Evolutionary conservation across 2,329 filamentous ascomycete genomes (phyloP).

Genomic region (Pyrenophora graminea): DNA sequence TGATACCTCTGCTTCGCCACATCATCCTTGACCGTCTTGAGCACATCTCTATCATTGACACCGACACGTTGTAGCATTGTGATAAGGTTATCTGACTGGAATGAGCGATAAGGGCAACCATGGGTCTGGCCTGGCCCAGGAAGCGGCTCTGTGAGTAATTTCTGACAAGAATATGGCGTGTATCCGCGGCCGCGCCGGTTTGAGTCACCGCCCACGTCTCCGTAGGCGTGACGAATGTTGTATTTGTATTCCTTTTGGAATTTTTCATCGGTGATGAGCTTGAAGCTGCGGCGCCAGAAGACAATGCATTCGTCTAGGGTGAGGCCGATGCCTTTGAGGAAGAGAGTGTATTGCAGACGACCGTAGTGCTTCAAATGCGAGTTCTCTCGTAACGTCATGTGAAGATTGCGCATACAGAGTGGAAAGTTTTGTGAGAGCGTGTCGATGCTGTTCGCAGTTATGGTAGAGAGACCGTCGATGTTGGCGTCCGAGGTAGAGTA

Average conservation of each 20-base stretch:
- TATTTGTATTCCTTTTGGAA: conserved; percentile 99
- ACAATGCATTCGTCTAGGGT: conserved; percentile 87
- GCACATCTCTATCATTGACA: conserved; percentile 73
- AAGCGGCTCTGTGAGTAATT: conserved; percentile 86
- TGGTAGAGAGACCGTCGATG: conserved; percentile 75
- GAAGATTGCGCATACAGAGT: conserved; percentile 91
- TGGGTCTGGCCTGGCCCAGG: conserved; percentile 87
- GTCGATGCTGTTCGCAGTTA: conserved; percentile 67
- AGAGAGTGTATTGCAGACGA: conserved; percentile 91
- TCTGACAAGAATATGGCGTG: conserved; percentile 90
- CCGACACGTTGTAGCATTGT: conserved; percentile 76
- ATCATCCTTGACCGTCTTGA: conserved; percentile 84
- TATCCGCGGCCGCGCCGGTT: conserved; percentile 88
- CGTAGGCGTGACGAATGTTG: conserved; percentile 93
- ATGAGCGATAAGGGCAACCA: conserved; percentile 96
- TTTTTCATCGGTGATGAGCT: conserved; percentile 84
- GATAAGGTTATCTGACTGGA: conserved; percentile 83
- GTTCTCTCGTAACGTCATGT: conserved; percentile 82
- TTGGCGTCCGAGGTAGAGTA: conserved; percentile 73
- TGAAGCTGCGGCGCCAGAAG: conserved; percentile 90
- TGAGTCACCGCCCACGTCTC: conserved; percentile 89
- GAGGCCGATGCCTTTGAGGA: conserved; percentile 93
- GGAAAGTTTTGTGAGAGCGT: conserved; percentile 79
- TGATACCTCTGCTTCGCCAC: conserved; percentile 88
- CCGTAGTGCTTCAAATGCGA: conserved; percentile 92